Conservation (phyloP, 225 moss, liverwort and hornwort genomes). For the Asterella californica region DNA sequence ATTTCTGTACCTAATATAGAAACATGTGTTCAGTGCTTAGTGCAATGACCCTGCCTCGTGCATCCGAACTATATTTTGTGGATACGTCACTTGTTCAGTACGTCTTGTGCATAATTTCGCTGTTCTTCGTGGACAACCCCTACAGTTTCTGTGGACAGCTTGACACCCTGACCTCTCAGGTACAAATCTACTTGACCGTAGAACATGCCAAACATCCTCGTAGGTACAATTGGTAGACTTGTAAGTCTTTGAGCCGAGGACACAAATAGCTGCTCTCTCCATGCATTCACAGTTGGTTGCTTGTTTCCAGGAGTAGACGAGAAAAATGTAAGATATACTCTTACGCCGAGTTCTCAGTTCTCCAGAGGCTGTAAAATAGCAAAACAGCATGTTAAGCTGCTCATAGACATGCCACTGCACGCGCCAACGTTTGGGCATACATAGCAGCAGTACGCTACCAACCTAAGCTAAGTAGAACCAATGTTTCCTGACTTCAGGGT, state of each 20-base stretch:
- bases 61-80: not conserved
- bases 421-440: not conserved
- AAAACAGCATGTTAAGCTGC: constrained; percentile 2
- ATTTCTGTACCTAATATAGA: not conserved
- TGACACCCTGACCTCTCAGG: not conserved
- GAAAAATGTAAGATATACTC: not conserved
- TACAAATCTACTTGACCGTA: not conserved
- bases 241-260: constrained; percentile 6
- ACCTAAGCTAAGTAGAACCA: not conserved
- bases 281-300: not conserved
- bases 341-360: not conserved
- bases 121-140: not conserved
- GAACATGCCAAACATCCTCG: constrained; percentile 7
- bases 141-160: not conserved
- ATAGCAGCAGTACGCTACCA: not conserved
- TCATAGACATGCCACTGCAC: not conserved
- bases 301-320: constrained; percentile 1
- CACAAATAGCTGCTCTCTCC: constrained; percentile 10
- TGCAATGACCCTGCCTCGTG: not conserved
- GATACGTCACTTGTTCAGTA: not conserved
- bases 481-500: constrained; percentile 4
- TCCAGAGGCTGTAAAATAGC: constrained; percentile 3
- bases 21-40: not conserved
- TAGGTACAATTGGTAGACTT: not conserved
- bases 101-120: too few species aligned